Percentiles rank a stretch among this genome's conserved stretches.
phyloP scores from a whole-genome alignment of 1,284 basidiomycete genomes.

The Moesziomyces sp. region DNA sequence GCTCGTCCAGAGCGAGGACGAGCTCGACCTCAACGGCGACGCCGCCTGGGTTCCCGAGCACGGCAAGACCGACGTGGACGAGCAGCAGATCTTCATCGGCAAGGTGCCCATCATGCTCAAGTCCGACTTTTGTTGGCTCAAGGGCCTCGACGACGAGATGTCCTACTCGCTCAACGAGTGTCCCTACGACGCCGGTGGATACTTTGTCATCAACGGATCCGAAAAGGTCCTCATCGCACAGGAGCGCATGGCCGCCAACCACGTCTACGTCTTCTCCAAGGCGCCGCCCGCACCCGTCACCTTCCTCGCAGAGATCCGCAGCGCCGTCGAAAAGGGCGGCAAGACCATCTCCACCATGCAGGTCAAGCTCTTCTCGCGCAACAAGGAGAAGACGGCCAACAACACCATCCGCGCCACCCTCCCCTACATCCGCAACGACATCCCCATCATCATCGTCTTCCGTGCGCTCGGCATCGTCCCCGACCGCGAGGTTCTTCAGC shows the following conservation, averaged over 20 bases:
- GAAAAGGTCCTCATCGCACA: slow-evolving; percentile 99
- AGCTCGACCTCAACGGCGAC: slow-evolving; percentile 76
- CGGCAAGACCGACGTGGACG: slow-evolving; percentile 73
- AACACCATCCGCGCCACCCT: slow-evolving; percentile 97
- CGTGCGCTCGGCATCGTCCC: slow-evolving; percentile 97
- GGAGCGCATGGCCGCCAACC: slow-evolving; percentile 99
- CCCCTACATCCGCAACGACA: slow-evolving; percentile 97
- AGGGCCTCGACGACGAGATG: slow-evolving; percentile 80
- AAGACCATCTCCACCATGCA: slow-evolving; percentile 99
- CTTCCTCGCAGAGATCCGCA: slow-evolving; percentile 95
- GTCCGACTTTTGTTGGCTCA: slow-evolving; percentile 92
- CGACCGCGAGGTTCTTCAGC: slow-evolving; percentile 95
- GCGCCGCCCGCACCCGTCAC: slow-evolving; percentile 95
- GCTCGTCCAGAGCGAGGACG: slow-evolving; percentile 81
- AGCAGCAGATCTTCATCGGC: slow-evolving; percentile 91
- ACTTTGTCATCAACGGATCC: slow-evolving; percentile 99
- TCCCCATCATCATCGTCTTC: slow-evolving; percentile 99
- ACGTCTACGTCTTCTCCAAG: slow-evolving; percentile 99
- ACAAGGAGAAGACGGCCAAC: slow-evolving; percentile 81
- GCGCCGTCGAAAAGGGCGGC: slow-evolving; percentile 96
- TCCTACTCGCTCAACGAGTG: slow-evolving; percentile 94
- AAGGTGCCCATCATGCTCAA: slow-evolving; percentile 99
- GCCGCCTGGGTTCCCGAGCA: slow-evolving; percentile 78
- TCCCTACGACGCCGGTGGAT: slow-evolving; percentile 92
- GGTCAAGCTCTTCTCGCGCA: slow-evolving; percentile 93